These are phyloP conservation scores for Eimeria necatrix DNA, from an alignment of 169 alveolate genomes.

Conservation along the genomic window DNA sequence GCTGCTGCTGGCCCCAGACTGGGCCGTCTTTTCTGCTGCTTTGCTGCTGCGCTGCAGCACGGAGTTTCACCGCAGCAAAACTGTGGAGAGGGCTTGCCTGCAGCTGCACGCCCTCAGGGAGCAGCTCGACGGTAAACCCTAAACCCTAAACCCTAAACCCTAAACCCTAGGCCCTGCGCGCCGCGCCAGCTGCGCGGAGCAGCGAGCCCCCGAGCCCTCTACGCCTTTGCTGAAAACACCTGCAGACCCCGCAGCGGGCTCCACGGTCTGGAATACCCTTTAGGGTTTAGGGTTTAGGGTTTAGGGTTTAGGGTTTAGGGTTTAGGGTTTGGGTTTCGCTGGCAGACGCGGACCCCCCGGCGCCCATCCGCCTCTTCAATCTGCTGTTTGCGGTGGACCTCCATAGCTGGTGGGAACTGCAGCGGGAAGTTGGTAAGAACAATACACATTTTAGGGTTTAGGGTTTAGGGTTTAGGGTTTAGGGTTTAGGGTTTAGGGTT, in stretches of 20 bases:
- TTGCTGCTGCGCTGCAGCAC: slow-evolving; percentile 82
- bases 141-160: not conserved
- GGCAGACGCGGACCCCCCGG: slow-evolving; percentile 79
- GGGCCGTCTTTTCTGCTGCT: slow-evolving; percentile 82
- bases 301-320: not conserved
- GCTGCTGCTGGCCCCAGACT: slow-evolving; percentile 76
- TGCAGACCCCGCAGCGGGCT: not conserved
- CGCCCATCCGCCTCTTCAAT: slow-evolving; percentile 65
- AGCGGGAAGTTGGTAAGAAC: slow-evolving; percentile 79
- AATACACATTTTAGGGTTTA: not conserved
- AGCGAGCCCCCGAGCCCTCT: not conserved
- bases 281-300: not conserved
- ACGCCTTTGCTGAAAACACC: not conserved
- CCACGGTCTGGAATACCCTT: not conserved
- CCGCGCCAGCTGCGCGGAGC: not conserved
- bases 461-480: not conserved
- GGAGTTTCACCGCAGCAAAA: slow-evolving; percentile 80
- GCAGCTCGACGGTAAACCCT: slow-evolving; percentile 78
- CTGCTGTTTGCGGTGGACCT: slow-evolving; percentile 71
- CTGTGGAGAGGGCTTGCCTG: slow-evolving; percentile 82
- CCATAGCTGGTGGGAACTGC: slow-evolving; percentile 81
- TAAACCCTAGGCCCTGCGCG: not conserved
- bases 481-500: not conserved
- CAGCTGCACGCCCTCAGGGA: slow-evolving; percentile 83
- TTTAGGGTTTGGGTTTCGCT: not conserved